A percentile compares a stretch with the other conserved stretches of the same genome.
phyloP scores from a whole-genome alignment of 2,329 filamentous ascomycete species.

The Apiospora malaysiana region DNA sequence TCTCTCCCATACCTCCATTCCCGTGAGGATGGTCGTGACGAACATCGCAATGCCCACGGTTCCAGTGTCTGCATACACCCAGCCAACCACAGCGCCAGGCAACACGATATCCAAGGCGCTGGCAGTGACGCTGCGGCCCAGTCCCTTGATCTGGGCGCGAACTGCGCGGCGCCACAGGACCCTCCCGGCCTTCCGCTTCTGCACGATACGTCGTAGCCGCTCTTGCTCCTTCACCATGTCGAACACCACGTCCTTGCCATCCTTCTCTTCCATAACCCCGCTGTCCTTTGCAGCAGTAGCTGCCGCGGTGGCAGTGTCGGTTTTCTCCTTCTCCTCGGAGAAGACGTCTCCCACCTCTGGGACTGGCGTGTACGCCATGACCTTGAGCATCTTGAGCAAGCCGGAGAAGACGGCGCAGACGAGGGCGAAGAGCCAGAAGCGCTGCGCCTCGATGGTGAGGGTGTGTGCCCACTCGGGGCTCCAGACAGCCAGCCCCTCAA shows the following conservation, averaged over 20 bases:
- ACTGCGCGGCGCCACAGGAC: constrained; percentile 39
- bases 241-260: constrained; percentile 24
- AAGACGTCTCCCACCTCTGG: constrained; percentile 39
- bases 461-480: constrained; percentile 51
- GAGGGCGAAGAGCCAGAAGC: constrained; percentile 73
- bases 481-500: constrained; percentile 57
- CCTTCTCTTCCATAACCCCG: constrained; percentile 18
- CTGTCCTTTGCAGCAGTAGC: constrained; percentile 20
- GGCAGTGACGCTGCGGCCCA: constrained; percentile 57
- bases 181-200: constrained; percentile 42
- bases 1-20: constrained; percentile 65
- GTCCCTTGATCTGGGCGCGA: constrained; percentile 36
- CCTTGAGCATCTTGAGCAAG: constrained; percentile 47
- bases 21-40: constrained; percentile 66
- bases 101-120: constrained; percentile 68
- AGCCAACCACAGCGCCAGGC: constrained; percentile 65
- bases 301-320: constrained; percentile 7
- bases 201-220: constrained; percentile 42
- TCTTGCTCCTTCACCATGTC: constrained; percentile 41
- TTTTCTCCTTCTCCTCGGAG: constrained; percentile 29
- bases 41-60: constrained; percentile 65
- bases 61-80: constrained; percentile 58
- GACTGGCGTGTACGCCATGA: constrained; percentile 44
- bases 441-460: constrained; percentile 65
- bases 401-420: constrained; percentile 54